Percentiles rank a stretch among this genome's conserved stretches.
Conservation (phyloP, 2,329 filamentous ascomycete genomes). For the Apiospora rasikravindrae region DNA sequence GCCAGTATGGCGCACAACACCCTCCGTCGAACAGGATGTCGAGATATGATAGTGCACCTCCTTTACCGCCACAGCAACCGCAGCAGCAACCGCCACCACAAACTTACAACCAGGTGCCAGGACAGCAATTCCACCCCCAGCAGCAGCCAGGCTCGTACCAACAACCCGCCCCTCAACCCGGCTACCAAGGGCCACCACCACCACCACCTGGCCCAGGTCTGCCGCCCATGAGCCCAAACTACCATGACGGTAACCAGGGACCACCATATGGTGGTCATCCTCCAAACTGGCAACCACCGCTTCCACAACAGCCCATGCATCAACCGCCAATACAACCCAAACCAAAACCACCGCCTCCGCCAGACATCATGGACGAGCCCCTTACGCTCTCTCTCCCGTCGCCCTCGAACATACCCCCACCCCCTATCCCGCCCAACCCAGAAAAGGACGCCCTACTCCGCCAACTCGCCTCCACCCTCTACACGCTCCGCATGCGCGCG, state of each 20-base stretch:
- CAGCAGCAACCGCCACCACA: slow-evolving; percentile 30
- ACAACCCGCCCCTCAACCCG: slow-evolving; percentile 29
- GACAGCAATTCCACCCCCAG: slow-evolving; percentile 31
- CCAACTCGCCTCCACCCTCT: slow-evolving; percentile 74
- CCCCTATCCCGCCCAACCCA: slow-evolving; percentile 92
- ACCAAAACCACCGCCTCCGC: slow-evolving; percentile 50
- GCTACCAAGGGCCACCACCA: slow-evolving; percentile 27
- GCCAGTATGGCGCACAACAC: slow-evolving; percentile 31
- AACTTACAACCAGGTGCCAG: slow-evolving; percentile 27
- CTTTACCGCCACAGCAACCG: slow-evolving; percentile 36
- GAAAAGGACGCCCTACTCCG: slow-evolving; percentile 88
- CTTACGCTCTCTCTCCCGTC: slow-evolving; percentile 56
- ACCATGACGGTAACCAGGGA: slow-evolving; percentile 22
- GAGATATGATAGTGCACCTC: slow-evolving; percentile 41
- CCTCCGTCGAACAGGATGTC: slow-evolving; percentile 35
- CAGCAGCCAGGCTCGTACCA: slow-evolving; percentile 21
- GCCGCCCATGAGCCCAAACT: slow-evolving; percentile 21
- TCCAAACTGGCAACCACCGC: slow-evolving; percentile 34
- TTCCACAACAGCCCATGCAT: slow-evolving; percentile 25
- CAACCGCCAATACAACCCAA: slow-evolving; percentile 41
- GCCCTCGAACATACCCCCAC: slow-evolving; percentile 63
- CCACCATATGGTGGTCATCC: not conserved
- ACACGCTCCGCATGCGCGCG: slow-evolving; percentile 70
- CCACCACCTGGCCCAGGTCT: slow-evolving; percentile 20
- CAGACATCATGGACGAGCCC: slow-evolving; percentile 63